Evolutionary conservation across 73 alveolate species (phyloP), one percentile per base, ranked within the genome.

Genomic region (Paramecium bursaria): DNA sequence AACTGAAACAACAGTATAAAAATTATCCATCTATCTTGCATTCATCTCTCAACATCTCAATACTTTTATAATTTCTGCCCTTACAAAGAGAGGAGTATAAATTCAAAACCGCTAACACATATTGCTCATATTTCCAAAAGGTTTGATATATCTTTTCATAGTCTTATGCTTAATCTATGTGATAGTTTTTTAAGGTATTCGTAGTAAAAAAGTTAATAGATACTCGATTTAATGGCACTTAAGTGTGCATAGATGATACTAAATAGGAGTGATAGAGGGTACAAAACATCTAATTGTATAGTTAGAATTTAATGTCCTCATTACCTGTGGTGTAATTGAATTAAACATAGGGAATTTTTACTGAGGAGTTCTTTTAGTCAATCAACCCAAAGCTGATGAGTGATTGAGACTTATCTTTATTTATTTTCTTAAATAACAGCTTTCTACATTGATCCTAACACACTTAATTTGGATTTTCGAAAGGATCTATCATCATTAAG

Each of bases 401-500:
- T n/a, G n/a, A n/a, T n/a, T n/a, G n/a, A n/a, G n/a, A n/a, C n/a
- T 67, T 23, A 14, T 15, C 26, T 31, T 67, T 67, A 4, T 17
- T 2, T n/a, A 5, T 67, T 42, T 44, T 67, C 22, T 47, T 42
- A 57, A 57, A 67, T 67, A 67, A 4, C 6, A 67, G 27, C 44
- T 47, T 67, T 35, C 82, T 31, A 42, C 82, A 67, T 17, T 14
- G 2, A 39, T 67, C 46, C 44, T 67, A 67, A 67, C 82, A 67
- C 9, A 67, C 3, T 11, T 44, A 67, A 39, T 67, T 67, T 15
- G 82, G 82, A 33, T 31, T 67, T 67, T 67, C 82, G 22, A 39
- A 67, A 33, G 82, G 82, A 35, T 67, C 82, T 1, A 67, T 67
- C 82, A 67, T 67, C 55, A 67, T 67, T 3, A 67, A 42, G 44